Conservation (phyloP, 2,329 filamentous ascomycete species). For the Calycina marina region DNA sequence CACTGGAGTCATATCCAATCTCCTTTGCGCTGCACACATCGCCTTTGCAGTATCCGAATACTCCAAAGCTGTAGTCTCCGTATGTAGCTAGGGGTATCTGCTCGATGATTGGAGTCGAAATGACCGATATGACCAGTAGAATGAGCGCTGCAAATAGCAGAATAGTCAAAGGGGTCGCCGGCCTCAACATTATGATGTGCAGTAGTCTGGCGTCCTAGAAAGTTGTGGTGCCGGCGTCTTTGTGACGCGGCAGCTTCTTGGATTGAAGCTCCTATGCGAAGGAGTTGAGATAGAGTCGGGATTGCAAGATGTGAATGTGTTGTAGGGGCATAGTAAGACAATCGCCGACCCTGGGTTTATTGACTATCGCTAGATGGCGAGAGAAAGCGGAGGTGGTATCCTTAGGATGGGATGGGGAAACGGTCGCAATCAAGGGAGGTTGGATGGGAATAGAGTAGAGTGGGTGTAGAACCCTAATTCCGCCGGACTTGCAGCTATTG, state of each 20-base stretch:
- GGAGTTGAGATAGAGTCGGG: no score
- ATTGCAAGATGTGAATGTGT: no score
- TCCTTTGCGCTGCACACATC: conserved; percentile 54
- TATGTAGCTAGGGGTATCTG: conserved; percentile 71
- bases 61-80: conserved; percentile 68
- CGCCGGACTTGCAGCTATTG: no score
- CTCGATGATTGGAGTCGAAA: conserved; percentile 85
- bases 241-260: conserved; percentile 27
- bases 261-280: conserved; percentile 3
- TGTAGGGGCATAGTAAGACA: no score
- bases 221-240: conserved; percentile 26
- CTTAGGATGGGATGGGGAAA: no score
- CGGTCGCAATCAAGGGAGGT: no score
- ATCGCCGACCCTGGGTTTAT: no score
- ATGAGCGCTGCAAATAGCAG: conserved; percentile 76
- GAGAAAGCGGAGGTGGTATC: no score
- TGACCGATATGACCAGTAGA: conserved; percentile 68
- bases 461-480: no score
- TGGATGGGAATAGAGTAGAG: no score
- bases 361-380: no score
- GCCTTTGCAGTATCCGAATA: conserved; percentile 74
- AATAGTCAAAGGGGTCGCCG: conserved; percentile 80
- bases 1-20: conserved; percentile 79
- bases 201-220: conserved; percentile 10
- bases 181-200: conserved; percentile 47